phyloP scores from a whole-genome alignment of 495 filamentous ascomycete genomes.

The Bacidia rubella region DNA sequence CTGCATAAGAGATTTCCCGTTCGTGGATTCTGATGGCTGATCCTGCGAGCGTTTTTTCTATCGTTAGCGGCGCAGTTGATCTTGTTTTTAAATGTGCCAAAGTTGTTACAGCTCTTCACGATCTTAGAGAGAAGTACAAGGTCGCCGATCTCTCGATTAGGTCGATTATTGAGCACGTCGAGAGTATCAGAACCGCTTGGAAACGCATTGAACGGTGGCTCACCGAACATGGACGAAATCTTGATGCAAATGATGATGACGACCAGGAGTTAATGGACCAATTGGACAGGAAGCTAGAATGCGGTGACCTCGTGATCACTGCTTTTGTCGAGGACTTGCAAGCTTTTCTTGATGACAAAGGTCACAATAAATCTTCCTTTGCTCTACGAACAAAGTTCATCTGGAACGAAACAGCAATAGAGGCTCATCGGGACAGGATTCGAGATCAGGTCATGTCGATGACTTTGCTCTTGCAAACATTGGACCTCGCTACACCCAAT shows the following conservation, averaged over 20 bases:
- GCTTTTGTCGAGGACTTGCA: conserved; percentile 28
- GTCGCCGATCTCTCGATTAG: conserved; percentile 31
- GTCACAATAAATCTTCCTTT: conserved; percentile 10
- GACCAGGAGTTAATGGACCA: conserved; percentile 21
- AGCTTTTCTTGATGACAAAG: neutral
- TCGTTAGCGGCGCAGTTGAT: neutral
- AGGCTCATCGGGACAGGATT: conserved; percentile 26
- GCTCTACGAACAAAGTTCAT: conserved; percentile 20
- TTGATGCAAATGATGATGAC: conserved; percentile 7
- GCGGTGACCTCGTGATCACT: conserved; percentile 28
- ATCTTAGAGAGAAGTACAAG: conserved; percentile 22
- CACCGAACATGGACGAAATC: conserved; percentile 6
- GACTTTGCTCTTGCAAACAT: conserved; percentile 30
- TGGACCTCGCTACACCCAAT: conserved; percentile 13
- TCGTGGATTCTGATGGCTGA: neutral
- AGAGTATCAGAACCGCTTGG: conserved; percentile 26
- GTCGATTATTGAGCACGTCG: conserved; percentile 27
- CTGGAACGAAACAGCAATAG: conserved; percentile 34
- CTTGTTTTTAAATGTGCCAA: conserved; percentile 1
- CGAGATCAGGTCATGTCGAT: conserved; percentile 29
- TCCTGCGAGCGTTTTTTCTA: neutral
- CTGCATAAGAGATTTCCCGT: too few species aligned
- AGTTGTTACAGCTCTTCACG: neutral
- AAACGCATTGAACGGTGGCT: conserved; percentile 29
- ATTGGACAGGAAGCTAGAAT: conserved; percentile 27